Evolutionary conservation across 306 rosid species (phyloP).

Genomic region (Quercus wislizeni): DNA sequence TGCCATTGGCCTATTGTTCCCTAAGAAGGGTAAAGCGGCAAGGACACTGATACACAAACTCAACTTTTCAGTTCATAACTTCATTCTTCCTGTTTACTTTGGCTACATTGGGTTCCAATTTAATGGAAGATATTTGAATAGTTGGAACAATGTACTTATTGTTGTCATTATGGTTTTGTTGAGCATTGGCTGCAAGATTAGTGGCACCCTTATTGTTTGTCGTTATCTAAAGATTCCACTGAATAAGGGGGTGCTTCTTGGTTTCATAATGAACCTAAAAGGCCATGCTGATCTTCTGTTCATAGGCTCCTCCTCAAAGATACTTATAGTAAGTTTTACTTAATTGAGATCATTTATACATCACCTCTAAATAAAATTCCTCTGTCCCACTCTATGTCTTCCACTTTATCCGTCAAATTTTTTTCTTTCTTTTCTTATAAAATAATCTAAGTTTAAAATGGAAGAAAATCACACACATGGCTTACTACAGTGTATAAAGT

Average conservation of each 20-base stretch:
- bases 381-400: no score
- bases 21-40: slow-evolving; percentile 85
- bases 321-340: slow-evolving; percentile 46
- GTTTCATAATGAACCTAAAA: slow-evolving; percentile 72
- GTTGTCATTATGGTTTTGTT: slow-evolving; percentile 47
- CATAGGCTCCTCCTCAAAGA: slow-evolving; percentile 61
- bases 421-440: no score
- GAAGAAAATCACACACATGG: no score
- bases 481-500: no score
- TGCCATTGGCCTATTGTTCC: slow-evolving; percentile 56
- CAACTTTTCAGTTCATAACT: slow-evolving; percentile 74
- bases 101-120: slow-evolving; percentile 87
- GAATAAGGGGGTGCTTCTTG: slow-evolving; percentile 68
- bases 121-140: slow-evolving; percentile 37
- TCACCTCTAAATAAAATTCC: no score
- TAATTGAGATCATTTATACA: not conserved
- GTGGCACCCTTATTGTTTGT: slow-evolving; percentile 69
- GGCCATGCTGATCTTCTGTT: slow-evolving; percentile 91
- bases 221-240: slow-evolving; percentile 60
- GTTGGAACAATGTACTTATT: slow-evolving; percentile 2
- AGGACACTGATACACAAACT: slow-evolving; percentile 73
- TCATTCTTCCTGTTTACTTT: slow-evolving; percentile 76
- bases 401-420: no score
- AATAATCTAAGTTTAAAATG: no score
- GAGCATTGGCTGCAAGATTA: slow-evolving; percentile 67